Conservation (phyloP, 2,329 filamentous ascomycete species). For the Phialophora macrospora region DNA sequence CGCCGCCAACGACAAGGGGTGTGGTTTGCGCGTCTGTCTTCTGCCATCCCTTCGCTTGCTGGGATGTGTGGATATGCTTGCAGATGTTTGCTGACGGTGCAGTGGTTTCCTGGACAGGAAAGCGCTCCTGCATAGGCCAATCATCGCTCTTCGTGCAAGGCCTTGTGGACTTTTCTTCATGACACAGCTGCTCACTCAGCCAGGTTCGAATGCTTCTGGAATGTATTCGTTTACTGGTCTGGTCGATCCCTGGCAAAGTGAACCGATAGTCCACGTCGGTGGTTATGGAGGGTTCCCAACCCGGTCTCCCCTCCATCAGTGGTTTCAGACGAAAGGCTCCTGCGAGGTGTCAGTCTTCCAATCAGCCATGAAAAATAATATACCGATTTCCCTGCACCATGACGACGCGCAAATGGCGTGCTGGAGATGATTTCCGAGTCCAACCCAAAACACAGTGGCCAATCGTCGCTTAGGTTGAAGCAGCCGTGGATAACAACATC, state of each 20-base stretch:
- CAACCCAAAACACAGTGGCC: too few species aligned
- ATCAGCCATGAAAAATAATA: background rate
- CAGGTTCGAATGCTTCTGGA: slow-evolving; percentile 14
- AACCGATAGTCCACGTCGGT: background rate
- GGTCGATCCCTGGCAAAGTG: background rate
- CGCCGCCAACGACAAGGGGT: background rate
- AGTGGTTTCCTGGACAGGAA: slow-evolving; percentile 16
- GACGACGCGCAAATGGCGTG: too few species aligned
- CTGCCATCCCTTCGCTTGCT: slow-evolving; percentile 4
- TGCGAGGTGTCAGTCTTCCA: background rate
- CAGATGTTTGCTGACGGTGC: slow-evolving; percentile 8
- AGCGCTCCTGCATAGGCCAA: slow-evolving; percentile 7
- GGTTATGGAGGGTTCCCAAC: background rate
- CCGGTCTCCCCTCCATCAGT: background rate
- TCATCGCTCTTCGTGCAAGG: background rate
- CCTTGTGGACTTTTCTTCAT: background rate
- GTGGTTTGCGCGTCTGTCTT: background rate
- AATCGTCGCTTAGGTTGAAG: background rate
- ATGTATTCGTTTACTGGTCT: background rate
- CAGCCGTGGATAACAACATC: background rate
- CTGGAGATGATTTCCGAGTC: too few species aligned
- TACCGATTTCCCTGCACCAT: too few species aligned
- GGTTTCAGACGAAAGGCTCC: background rate
- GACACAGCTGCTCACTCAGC: slow-evolving; percentile 24
- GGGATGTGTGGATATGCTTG: slow-evolving; percentile 4